A percentile compares a stretch with the other conserved stretches of the same genome.
Conservation (phyloP, 768 basidiomycete genomes). For the Guyanaporus albipodus region DNA sequence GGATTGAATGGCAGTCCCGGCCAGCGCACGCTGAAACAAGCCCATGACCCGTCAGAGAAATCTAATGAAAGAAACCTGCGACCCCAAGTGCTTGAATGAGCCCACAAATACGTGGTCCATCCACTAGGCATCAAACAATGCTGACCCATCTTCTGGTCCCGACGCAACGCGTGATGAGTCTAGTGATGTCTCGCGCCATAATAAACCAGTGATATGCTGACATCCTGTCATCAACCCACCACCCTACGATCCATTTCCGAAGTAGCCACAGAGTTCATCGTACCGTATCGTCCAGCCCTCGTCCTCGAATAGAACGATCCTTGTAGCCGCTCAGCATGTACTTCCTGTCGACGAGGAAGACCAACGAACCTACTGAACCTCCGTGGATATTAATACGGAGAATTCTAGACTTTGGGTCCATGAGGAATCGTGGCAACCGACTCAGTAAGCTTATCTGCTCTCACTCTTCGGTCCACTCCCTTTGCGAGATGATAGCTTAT, state of each 20-base stretch:
- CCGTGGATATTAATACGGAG: neutral
- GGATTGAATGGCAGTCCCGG: neutral
- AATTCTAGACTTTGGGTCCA: neutral
- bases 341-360: constrained; percentile 8
- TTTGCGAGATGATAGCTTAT: too few species aligned
- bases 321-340: constrained; percentile 1
- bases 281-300: constrained; percentile 3
- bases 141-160: constrained; percentile 4
- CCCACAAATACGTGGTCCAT: neutral
- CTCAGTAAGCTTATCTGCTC: neutral
- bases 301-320: constrained; percentile 8
- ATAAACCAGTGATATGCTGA: neutral
- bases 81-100: neutral
- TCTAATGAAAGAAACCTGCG: constrained; percentile 1
- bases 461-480: neutral
- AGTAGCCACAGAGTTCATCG: neutral
- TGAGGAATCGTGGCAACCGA: neutral
- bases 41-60: constrained; percentile 4
- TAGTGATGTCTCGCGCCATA: constrained; percentile 6
- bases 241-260: constrained; percentile 10
- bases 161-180: neutral
- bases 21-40: constrained; percentile 6
- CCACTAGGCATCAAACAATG: constrained; percentile 1
- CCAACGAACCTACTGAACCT: neutral
- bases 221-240: constrained; percentile 1